phyloP scores from a whole-genome alignment of 2,329 filamentous ascomycete species.

The Scedosporium boydii region DNA sequence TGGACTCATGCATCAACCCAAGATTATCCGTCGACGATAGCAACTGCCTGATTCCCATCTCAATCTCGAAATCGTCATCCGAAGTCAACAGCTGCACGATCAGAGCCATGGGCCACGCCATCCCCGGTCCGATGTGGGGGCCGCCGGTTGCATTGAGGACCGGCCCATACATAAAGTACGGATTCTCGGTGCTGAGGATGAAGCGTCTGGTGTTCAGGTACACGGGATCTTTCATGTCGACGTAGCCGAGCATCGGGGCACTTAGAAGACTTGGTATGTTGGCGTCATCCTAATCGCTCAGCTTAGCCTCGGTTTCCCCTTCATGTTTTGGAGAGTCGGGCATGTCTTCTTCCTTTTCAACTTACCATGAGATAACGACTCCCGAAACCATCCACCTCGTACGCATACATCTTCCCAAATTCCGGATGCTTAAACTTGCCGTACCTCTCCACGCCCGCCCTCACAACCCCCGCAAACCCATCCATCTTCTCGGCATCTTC shows the following conservation, averaged over 20 bases:
- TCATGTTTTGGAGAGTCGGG: too few relatives aligned
- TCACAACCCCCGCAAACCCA: conserved; percentile 44
- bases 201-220: conserved; percentile 72
- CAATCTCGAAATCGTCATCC: conserved; percentile 66
- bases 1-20: conserved; percentile 73
- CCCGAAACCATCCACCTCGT: conserved; percentile 61
- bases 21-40: conserved; percentile 63
- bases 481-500: conserved; percentile 49
- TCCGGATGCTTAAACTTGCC: conserved; percentile 54
- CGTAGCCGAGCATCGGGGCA: conserved; percentile 49
- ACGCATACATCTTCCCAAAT: conserved; percentile 58
- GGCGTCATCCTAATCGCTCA: conserved; percentile 40
- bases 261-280: conserved; percentile 55
- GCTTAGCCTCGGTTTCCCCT: neutral
- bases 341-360: conserved; percentile 15
- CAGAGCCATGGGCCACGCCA: conserved; percentile 82
- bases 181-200: conserved; percentile 61
- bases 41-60: conserved; percentile 47
- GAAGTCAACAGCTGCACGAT: conserved; percentile 73
- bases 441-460: conserved; percentile 57
- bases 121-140: conserved; percentile 49
- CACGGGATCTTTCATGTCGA: conserved; percentile 45
- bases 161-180: conserved; percentile 55
- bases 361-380: conserved; percentile 41
- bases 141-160: conserved; percentile 42